Conservation (phyloP, 1,284 basidiomycete species). For the Ganoderma sinense region DNA sequence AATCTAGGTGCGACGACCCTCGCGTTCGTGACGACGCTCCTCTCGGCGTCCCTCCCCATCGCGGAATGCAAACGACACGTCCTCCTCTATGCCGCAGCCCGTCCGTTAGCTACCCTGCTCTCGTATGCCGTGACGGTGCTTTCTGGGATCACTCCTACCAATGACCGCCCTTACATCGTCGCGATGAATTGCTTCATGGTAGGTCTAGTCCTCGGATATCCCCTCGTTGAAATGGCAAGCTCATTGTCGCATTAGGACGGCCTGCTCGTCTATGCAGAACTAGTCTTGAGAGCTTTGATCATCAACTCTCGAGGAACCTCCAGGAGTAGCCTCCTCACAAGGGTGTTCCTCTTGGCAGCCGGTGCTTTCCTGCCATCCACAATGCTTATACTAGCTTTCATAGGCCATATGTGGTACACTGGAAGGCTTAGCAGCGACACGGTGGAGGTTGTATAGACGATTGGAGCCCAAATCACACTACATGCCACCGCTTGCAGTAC, state of each 20-base stretch:
- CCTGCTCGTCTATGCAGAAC: not conserved
- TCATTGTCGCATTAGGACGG: not conserved
- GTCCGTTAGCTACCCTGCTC: not conserved
- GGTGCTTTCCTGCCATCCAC: not conserved
- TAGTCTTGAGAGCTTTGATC: not conserved
- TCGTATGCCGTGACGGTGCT: not conserved
- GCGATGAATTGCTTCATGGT: too few species aligned
- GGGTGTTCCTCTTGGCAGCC: not conserved
- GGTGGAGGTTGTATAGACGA: not conserved
- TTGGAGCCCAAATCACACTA: too few species aligned
- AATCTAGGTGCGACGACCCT: not conserved
- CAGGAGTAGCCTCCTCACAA: not conserved
- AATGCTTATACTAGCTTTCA: not conserved
- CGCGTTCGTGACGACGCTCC: conserved; percentile 1
- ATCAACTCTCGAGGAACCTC: not conserved
- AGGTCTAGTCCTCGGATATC: too few species aligned
- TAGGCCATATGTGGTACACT: not conserved
- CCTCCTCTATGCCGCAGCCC: not conserved
- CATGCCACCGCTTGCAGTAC: too few species aligned
- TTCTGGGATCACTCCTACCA: not conserved
- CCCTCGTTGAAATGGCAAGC: too few species aligned
- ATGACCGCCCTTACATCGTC: not conserved
- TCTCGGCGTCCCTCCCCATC: not conserved
- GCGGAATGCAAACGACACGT: not conserved
- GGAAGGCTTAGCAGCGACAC: not conserved